These are phyloP conservation scores for Suhomyces chickasaworum DNA, from an alignment of 1,139 yeast species.

Conservation along the genomic window DNA sequence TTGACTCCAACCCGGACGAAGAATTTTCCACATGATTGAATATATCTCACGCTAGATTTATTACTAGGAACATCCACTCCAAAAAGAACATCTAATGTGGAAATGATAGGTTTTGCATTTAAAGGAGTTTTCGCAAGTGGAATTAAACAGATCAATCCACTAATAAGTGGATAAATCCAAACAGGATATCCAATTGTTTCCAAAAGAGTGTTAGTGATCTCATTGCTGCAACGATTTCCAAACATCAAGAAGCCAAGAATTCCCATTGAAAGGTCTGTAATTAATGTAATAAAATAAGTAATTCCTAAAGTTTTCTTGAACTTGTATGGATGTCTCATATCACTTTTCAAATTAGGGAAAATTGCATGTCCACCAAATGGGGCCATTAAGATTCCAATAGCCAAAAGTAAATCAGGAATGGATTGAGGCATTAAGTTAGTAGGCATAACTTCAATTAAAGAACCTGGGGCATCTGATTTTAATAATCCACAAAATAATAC, in stretches of 20 bases:
- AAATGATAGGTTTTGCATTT: constrained; percentile 81
- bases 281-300: constrained; percentile 58
- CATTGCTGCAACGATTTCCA: constrained; percentile 74
- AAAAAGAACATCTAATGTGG: constrained; percentile 52
- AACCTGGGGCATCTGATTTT: constrained; percentile 45
- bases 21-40: constrained; percentile 18
- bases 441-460: constrained; percentile 44
- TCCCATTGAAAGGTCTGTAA: constrained; percentile 77
- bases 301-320: constrained; percentile 40
- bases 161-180: constrained; percentile 63
- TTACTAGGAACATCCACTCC: constrained; percentile 18
- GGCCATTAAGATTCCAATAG: constrained; percentile 60
- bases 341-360: constrained; percentile 59
- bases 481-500: constrained; percentile 44
- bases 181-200: constrained; percentile 72
- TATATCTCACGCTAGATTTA: neutral
- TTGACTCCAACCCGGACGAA: constrained; percentile 49
- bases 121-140: constrained; percentile 89
- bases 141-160: constrained; percentile 72
- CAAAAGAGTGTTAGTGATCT: constrained; percentile 77
- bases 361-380: constrained; percentile 68
- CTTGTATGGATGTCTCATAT: constrained; percentile 56
- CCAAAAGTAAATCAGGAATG: constrained; percentile 43
- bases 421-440: constrained; percentile 51
- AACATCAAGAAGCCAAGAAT: constrained; percentile 85